Conservation (phyloP, 73 alveolate species). For the Paramecium primaurelia region DNA sequence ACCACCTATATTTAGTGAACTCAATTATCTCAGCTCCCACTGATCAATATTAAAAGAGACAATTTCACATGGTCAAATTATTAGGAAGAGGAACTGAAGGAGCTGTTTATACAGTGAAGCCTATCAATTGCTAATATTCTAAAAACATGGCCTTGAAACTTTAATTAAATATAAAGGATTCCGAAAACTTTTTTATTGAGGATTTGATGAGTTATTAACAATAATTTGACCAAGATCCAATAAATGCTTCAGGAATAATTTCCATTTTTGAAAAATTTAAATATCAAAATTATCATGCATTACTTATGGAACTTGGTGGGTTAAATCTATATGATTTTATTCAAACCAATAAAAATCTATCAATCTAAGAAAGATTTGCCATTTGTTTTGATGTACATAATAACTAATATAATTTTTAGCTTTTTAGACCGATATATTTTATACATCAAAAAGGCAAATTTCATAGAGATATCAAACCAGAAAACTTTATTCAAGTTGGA, state of each 20-base stretch:
- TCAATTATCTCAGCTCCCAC: neutral
- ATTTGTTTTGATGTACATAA: neutral
- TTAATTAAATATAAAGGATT: neutral
- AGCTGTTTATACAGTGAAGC: neutral
- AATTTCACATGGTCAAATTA: neutral
- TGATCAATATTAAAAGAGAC: neutral
- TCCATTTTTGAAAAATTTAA: neutral
- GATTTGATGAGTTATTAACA: neutral
- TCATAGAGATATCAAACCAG: neutral
- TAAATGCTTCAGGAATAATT: neutral
- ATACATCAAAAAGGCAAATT: neutral
- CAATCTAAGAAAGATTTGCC: neutral
- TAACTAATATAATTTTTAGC: neutral
- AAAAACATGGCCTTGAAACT: neutral
- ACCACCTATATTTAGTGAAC: neutral
- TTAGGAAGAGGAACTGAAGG: neutral
- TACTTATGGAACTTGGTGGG: neutral
- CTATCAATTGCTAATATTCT: neutral
- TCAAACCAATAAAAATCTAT: neutral
- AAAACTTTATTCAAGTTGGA: neutral
- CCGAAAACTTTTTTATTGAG: neutral
- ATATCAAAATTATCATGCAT: neutral
- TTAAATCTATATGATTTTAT: neutral
- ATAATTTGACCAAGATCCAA: neutral
- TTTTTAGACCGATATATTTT: neutral